Conservation (phyloP, 208 protist species). For the Leishmania major region DNA sequence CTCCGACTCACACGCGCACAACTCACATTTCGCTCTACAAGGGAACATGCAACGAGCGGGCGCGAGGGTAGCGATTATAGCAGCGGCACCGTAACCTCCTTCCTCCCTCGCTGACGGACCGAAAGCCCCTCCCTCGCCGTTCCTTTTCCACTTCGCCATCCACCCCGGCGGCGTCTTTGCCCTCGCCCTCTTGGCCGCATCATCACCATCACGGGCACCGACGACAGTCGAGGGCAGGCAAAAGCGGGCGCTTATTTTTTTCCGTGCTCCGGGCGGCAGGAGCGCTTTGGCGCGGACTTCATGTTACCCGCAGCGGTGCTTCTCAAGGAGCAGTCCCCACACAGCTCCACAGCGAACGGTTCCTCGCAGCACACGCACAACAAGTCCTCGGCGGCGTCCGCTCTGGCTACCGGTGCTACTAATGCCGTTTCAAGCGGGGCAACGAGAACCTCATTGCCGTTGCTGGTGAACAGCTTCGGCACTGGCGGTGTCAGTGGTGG, state of each 20-base stretch:
- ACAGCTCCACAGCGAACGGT: not conserved
- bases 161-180: not conserved
- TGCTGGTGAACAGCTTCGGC: conserved; percentile 7
- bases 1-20: not conserved
- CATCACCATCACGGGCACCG: not conserved
- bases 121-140: not conserved
- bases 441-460: conserved; percentile 2
- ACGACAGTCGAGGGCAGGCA: not conserved
- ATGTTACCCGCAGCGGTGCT: not conserved
- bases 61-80: not conserved
- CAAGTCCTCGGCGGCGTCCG: conserved; percentile 13
- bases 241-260: not conserved
- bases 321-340: not conserved
- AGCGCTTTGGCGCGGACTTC: not conserved
- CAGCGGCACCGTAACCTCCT: not conserved
- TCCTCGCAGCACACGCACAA: not conserved
- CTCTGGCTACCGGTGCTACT: not conserved
- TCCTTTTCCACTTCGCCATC: not conserved
- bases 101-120: not conserved
- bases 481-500: conserved; percentile 7
- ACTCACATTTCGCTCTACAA: not conserved
- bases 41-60: not conserved
- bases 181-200: not conserved
- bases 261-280: not conserved
- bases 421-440: not conserved